Conservation (phyloP, 2,329 filamentous ascomycete species). For the Phyllachora maydis region DNA sequence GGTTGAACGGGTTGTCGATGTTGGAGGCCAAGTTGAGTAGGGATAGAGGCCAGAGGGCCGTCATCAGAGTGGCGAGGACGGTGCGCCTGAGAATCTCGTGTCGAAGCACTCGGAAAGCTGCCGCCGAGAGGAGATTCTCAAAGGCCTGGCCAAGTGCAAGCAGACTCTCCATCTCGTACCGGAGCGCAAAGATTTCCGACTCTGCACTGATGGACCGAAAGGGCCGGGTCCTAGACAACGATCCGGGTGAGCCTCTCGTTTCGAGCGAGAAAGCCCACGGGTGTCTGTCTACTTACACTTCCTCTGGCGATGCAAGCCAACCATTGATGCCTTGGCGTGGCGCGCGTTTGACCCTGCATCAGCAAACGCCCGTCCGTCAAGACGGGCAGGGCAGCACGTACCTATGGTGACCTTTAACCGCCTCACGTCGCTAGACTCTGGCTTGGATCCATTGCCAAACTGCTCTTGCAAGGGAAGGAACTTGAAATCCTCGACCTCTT, state of each 20-base stretch:
- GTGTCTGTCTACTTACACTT: no score
- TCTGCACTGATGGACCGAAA: slow-evolving; percentile 56
- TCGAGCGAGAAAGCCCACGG: no score
- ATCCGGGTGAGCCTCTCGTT: no score
- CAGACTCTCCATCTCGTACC: slow-evolving; percentile 64
- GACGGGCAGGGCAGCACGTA: no score
- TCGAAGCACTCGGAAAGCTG: slow-evolving; percentile 57
- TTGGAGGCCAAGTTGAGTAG: slow-evolving; percentile 44
- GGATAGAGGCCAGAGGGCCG: slow-evolving; percentile 49
- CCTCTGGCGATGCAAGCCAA: slow-evolving; percentile 57
- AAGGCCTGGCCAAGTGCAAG: slow-evolving; percentile 58
- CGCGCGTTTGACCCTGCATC: no score
- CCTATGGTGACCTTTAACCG: slow-evolving; percentile 64
- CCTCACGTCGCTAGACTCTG: slow-evolving; percentile 13
- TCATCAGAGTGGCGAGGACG: slow-evolving; percentile 44
- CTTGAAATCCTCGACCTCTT: slow-evolving; percentile 61
- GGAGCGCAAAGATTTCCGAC: slow-evolving; percentile 64
- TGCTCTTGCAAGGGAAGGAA: slow-evolving; percentile 53
- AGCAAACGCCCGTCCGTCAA: no score
- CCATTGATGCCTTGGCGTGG: slow-evolving; percentile 77
- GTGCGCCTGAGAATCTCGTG: slow-evolving; percentile 55
- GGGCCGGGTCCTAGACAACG: slow-evolving; percentile 48
- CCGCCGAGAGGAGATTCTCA: slow-evolving; percentile 47
- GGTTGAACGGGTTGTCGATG: slow-evolving; percentile 65
- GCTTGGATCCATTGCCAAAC: slow-evolving; percentile 13